Evolutionary conservation across 331 rosid species (phyloP).

Genomic region (Phaseolus coccineus): DNA sequence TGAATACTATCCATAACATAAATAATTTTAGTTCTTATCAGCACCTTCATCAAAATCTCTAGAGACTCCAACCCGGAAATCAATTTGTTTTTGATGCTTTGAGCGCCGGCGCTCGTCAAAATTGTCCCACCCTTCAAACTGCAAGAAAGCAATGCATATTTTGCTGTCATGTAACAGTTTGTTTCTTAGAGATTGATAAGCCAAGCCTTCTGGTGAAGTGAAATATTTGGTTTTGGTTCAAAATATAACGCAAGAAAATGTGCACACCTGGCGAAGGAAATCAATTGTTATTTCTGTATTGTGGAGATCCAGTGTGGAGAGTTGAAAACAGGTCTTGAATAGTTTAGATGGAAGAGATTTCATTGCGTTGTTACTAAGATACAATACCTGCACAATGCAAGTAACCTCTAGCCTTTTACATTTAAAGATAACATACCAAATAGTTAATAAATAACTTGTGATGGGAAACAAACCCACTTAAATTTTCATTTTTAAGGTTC

Average conservation of each 20-base stretch:
- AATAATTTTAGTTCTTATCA: constrained; percentile 65
- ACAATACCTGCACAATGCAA: constrained; percentile 64
- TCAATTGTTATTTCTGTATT: constrained; percentile 86
- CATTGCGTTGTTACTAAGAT: constrained; percentile 76
- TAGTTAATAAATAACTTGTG: not conserved
- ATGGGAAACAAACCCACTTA: not conserved
- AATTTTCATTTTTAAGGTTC: constrained; percentile 24
- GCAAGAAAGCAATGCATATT: constrained; percentile 41
- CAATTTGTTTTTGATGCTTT: constrained; percentile 90
- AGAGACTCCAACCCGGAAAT: constrained; percentile 73
- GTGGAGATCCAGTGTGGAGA: constrained; percentile 84
- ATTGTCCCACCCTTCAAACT: constrained; percentile 90
- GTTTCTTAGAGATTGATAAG: constrained; percentile 18
- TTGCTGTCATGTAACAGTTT: not conserved
- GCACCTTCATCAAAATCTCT: constrained; percentile 96
- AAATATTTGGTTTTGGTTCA: not conserved
- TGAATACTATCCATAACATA: not conserved
- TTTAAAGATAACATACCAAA: constrained; percentile 10
- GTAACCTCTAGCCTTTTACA: no score
- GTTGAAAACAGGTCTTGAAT: constrained; percentile 78
- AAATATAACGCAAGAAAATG: constrained; percentile 11
- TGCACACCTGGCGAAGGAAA: constrained; percentile 77
- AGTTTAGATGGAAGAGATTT: constrained; percentile 77
- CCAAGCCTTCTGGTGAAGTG: constrained; percentile 8
- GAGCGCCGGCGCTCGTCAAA: constrained; percentile 78